Evolutionary conservation across 352 stramenopile genomes (phyloP), one percentile per base, ranked within the genome.

Genomic region (Globisporangium recalcitrans): DNA sequence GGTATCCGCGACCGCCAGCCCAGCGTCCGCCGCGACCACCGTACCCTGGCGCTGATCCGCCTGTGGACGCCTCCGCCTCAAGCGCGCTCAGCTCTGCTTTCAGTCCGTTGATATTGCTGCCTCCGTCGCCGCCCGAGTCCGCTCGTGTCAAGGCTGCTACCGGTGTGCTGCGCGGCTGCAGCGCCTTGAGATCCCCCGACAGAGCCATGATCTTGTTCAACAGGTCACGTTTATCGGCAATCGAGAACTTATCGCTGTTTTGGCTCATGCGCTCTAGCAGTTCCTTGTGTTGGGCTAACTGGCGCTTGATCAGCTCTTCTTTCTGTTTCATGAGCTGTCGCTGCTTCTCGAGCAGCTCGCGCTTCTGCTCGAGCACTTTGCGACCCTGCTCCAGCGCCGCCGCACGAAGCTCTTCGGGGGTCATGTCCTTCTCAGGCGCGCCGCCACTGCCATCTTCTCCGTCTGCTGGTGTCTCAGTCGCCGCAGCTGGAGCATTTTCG

Each of bases 331-430:
- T 88, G 14, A 95, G 65, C 46, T 82, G 72, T 21, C 80, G 82
- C 62, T 95, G 83, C 67, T 95, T 92, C 52, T 93, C 86, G 21
- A 95, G 62, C 47, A 95, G 49, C 63, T 93, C 84, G n/a, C 86
- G 81, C 70, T 95, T 95, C 62, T 93, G 74, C 62, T 95, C 84
- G 36, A 95, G 60, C 38, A 95, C 82, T 38, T 88, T 84, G 2
- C 84, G 82, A 32, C 85, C 85, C 55, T 92, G 88, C 34, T 95
- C 83, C 58, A 92, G 67, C 58, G 82, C 82, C 48, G 83, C 85
- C 29, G 78, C 73, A 14, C 80, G 83, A 31, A 92, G 64, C 48
- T 90, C 82, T 65, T 93, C 85, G 0, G 80, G 70, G 1, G 82
- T 91, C 78, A 88, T 82, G n/a, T 76, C 78, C 40, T 80, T 80